phyloP scores from a whole-genome alignment of 148 eudicot species.

The Polygonum maritimum region DNA sequence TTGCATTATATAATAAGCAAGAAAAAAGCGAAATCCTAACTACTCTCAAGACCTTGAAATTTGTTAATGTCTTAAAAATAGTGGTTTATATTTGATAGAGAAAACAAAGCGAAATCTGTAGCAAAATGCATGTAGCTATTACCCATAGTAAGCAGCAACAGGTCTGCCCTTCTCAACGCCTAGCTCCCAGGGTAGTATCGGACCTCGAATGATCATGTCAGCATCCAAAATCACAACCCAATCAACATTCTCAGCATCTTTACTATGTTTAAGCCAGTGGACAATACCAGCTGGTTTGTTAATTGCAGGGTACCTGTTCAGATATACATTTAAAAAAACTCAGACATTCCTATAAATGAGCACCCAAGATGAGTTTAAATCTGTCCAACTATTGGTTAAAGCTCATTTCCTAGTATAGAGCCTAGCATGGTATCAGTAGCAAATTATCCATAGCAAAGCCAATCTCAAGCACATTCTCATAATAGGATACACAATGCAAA shows the following conservation, averaged over 20 bases:
- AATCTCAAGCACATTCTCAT: no score
- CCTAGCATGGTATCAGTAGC: not conserved
- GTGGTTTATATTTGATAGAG: not conserved
- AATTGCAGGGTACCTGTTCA: constrained; percentile 85
- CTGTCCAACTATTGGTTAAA: not conserved
- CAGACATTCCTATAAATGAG: not conserved
- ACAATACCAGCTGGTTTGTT: constrained; percentile 90
- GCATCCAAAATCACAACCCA: constrained; percentile 98
- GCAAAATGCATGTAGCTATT: not conserved
- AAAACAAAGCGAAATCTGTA: not conserved
- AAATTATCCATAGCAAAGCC: not conserved
- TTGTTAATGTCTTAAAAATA: not conserved
- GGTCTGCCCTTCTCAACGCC: constrained; percentile 94
- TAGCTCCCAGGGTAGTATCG: constrained; percentile 87
- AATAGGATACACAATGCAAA: not conserved
- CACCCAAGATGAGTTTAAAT: not conserved
- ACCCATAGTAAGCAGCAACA: constrained; percentile 93
- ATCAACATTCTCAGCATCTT: constrained; percentile 80
- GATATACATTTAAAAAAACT: no score
- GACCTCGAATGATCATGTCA: constrained; percentile 88
- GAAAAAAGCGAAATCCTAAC: not conserved
- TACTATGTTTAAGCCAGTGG: constrained; percentile 81
- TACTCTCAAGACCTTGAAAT: not conserved
- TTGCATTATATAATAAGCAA: no score
- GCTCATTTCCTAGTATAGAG: not conserved